Evolutionary conservation across 2,329 filamentous ascomycete genomes (phyloP), one percentile per base, ranked within the genome.

Genomic region (Dactylellina haptotyla): DNA sequence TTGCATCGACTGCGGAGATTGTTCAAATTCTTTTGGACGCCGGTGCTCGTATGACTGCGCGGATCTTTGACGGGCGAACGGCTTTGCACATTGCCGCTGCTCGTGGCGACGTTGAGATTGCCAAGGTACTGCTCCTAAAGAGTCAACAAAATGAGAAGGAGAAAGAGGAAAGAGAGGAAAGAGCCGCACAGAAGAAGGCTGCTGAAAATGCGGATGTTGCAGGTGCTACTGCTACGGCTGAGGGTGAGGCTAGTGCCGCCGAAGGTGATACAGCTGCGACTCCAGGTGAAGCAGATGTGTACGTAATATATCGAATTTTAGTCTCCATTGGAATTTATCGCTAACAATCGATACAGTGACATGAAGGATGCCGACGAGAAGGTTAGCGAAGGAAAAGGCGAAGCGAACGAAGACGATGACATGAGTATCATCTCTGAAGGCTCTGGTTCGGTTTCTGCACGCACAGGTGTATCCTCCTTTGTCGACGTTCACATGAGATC

Each of bases 51-150:
- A 82, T 96, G 18, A 87, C 92, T 18, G 85, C 91, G 48, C 87
- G 92, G 51, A 79, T 96, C 41, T 90, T 89, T 0, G 92, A 95
- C 79, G 92, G 92, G 2, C 86, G 87, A 76, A 96, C 91, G 1
- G 89, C 91, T 6, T 84, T 96, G 14, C 92, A 96, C 80, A 83
- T 96, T 30, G 92, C 92, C 16, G 90, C 91, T 20, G 85, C 87
- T 50, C 85, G 89, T 20, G 92, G 92, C 0, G 82, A 87, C 75
- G 79, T 82, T 1, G 87, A 89, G 16, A 93, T 95, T 75, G 84
- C 94, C 75, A 88, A 85, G 74, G 86, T 88, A 9, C 82, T 96
- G 14, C 85, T 96, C 79, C 84, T 87, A 32, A 92, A 88, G 81
- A 95, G 91, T 77, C 85, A 87, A 65, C 84, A 85, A 28, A 95